Conservation (phyloP, 2,329 filamentous ascomycete species). For the Pseudocercospora cruenta region DNA sequence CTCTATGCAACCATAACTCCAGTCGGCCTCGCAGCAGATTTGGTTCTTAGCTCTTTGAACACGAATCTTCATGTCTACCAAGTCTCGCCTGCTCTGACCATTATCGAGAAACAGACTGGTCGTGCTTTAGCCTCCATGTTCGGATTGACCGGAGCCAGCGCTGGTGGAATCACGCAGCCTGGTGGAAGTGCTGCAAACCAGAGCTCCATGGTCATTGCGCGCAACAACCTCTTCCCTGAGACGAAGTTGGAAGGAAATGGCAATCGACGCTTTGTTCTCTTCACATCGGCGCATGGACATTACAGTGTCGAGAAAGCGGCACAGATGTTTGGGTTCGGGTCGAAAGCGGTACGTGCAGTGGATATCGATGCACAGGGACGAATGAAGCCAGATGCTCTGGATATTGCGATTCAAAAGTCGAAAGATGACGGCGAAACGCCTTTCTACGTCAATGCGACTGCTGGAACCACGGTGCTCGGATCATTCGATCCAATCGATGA, state of each 20-base stretch:
- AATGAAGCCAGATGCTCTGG: conserved; percentile 71
- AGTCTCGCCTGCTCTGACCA: conserved; percentile 83
- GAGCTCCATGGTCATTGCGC: conserved; percentile 81
- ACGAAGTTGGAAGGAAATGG: conserved; percentile 76
- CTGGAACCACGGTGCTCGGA: conserved; percentile 89
- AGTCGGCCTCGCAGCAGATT: conserved; percentile 80
- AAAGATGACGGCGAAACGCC: conserved; percentile 73
- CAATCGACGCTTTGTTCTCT: conserved; percentile 71
- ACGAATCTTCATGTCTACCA: conserved; percentile 95
- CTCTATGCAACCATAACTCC: conserved; percentile 89
- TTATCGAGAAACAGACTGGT: conserved; percentile 85
- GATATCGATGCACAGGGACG: conserved; percentile 72
- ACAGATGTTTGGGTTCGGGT: conserved; percentile 85
- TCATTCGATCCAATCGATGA: conserved; percentile 79
- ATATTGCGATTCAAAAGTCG: conserved; percentile 63
- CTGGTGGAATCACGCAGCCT: conserved; percentile 74
- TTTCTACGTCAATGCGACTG: conserved; percentile 93
- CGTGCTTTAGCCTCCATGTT: conserved; percentile 74
- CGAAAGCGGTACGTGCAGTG: conserved; percentile 71
- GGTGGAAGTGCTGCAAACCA: conserved; percentile 85
- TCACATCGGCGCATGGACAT: conserved; percentile 88
- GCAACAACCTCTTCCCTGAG: conserved; percentile 80
- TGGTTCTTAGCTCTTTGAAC: conserved; percentile 83
- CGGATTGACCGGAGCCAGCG: conserved; percentile 69
- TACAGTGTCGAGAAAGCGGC: conserved; percentile 95